Evolutionary conservation across 2,329 filamentous ascomycete species (phyloP).

Genomic region (Arthroderma sp.): DNA sequence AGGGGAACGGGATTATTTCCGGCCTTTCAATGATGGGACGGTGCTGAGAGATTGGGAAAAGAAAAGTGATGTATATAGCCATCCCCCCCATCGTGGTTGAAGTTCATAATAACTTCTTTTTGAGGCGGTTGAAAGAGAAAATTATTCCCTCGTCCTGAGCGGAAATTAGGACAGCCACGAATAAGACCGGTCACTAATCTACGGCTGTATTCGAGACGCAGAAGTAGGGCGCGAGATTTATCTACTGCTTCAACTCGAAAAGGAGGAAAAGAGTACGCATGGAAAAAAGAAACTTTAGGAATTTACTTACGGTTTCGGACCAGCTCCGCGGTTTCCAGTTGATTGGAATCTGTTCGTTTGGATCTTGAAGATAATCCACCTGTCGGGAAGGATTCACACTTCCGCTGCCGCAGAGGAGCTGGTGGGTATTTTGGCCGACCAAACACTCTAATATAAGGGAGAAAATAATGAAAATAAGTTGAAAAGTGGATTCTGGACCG

Average conservation of each 20-base stretch:
- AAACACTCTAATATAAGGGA: not conserved
- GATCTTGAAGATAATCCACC: slow-evolving; percentile 2
- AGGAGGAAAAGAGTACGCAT: not conserved
- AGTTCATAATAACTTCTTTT: not conserved
- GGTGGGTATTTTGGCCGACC: not conserved
- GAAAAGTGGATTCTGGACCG: not conserved
- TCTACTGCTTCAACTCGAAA: not conserved
- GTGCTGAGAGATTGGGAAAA: not conserved
- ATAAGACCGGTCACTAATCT: not conserved
- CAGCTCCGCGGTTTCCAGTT: slow-evolving; percentile 5
- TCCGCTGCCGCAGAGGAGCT: slow-evolving; percentile 1
- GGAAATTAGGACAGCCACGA: not conserved
- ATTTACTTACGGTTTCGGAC: not conserved
- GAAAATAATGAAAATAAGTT: not conserved
- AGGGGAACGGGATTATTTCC: not conserved
- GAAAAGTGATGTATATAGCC: not conserved
- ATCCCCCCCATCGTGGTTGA: not conserved
- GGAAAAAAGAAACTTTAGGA: not conserved
- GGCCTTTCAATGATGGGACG: not conserved
- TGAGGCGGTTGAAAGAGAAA: not conserved
- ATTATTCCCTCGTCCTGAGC: not conserved
- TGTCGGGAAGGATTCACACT: not conserved
- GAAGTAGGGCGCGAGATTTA: not conserved
- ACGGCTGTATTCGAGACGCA: not conserved
- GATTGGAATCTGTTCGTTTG: not conserved